A percentile compares a stretch with the other conserved stretches of the same genome.
phyloP scores from a whole-genome alignment of 345 rosid species.

The Pelargonium nanum region DNA sequence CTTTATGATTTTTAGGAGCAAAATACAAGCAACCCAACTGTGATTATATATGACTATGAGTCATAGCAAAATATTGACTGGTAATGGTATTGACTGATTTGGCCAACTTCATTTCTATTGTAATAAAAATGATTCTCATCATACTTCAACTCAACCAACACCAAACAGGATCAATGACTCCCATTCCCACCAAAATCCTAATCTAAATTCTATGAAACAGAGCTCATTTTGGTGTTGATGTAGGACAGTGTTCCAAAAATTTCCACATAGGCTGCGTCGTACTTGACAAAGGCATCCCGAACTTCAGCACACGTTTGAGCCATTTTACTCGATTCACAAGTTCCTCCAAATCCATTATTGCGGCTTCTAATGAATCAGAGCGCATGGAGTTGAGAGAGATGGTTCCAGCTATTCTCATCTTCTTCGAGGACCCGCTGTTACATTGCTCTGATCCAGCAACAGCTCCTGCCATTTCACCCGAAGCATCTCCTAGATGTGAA shows the following conservation, averaged over 20 bases:
- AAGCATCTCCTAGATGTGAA: constrained; percentile 11
- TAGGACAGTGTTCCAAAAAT: constrained; percentile 31
- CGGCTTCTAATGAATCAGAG: constrained; percentile 43
- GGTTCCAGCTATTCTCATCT: constrained; percentile 17
- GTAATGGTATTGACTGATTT: no score
- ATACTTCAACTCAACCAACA: no score
- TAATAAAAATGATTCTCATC: no score
- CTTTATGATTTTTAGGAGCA: no score
- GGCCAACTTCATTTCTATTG: no score
- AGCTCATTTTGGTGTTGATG: constrained; percentile 18
- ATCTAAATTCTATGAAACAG: no score
- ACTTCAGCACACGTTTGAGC: constrained; percentile 34
- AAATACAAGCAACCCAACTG: no score
- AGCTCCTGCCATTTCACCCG: constrained; percentile 13
- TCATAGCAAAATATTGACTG: no score
- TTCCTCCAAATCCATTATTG: constrained; percentile 54
- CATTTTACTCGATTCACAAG: constrained; percentile 39
- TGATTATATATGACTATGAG: no score
- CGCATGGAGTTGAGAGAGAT: constrained; percentile 24
- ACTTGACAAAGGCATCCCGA: constrained; percentile 18
- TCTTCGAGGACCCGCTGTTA: constrained; percentile 14
- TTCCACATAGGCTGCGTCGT: constrained; percentile 25
- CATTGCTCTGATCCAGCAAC: not conserved
- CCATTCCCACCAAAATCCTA: no score
- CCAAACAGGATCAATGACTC: no score